phyloP scores from a whole-genome alignment of 2,329 filamentous ascomycete species.

The Epichloe sibirici region DNA sequence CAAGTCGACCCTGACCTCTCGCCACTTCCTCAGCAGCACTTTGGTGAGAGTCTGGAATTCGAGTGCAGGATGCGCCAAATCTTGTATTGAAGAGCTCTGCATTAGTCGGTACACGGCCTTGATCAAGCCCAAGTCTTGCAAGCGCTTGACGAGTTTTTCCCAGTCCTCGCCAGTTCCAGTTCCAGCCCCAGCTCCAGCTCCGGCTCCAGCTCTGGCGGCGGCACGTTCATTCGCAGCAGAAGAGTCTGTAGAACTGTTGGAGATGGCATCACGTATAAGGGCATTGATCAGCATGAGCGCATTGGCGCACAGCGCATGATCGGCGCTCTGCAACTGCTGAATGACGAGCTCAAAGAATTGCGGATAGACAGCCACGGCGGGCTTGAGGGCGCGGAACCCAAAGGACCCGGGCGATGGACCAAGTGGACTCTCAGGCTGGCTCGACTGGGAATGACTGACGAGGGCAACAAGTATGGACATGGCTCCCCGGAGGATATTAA shows the following conservation, averaged over 20 bases:
- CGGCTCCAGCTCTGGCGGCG: constrained; percentile 10
- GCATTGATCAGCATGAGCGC: constrained; percentile 92
- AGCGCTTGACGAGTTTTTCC: constrained; percentile 85
- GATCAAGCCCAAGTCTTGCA: constrained; percentile 89
- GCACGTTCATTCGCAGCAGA: constrained; percentile 15
- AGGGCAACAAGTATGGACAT: constrained; percentile 95
- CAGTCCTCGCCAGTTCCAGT: constrained; percentile 50
- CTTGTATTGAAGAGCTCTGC: constrained; percentile 85
- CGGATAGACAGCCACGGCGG: constrained; percentile 79
- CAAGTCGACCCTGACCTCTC: constrained; percentile 69
- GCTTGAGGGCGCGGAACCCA: constrained; percentile 85
- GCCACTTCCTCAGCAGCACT: constrained; percentile 76
- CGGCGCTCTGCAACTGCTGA: constrained; percentile 79
- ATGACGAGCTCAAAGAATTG: constrained; percentile 94
- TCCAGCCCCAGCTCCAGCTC: constrained; percentile 8
- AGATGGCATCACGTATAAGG: constrained; percentile 81
- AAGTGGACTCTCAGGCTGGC: constrained; percentile 23
- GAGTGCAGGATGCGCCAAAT: constrained; percentile 76
- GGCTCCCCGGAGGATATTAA: constrained; percentile 92
- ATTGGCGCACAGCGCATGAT: constrained; percentile 92
- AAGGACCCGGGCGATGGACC: constrained; percentile 46
- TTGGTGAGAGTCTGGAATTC: constrained; percentile 93
- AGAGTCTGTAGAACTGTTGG: constrained; percentile 48
- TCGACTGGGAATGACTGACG: constrained; percentile 69
- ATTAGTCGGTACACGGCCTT: constrained; percentile 85